Base-by-base conservation (phyloP, 345 rosid genomes). In the Lumnitzera racemosa region DNA sequence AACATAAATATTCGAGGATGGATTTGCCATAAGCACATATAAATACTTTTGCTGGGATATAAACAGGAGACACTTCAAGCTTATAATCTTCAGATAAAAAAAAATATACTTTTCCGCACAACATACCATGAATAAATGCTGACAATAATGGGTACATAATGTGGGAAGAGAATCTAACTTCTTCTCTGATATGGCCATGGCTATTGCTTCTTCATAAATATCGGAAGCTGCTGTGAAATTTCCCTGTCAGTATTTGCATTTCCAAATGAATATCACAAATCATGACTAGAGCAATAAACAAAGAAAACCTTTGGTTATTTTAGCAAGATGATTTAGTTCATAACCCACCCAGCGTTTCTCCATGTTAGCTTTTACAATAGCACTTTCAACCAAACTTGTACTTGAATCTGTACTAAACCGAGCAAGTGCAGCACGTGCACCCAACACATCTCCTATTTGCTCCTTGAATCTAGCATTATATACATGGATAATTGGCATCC, bases 391-490 rank as follows among this genome's bases (percentile, higher is more conserved):
- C 57, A 81, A 87, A 68, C 74, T 71, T 12, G 71, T 57, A 75
- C 82, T 90, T 57, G 82, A 72, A 62, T 80, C 83, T 24, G 67
- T 68, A 46, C 66, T 56, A 64, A 78, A 76, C 61, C 46, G 79
- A 67, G 72, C 78, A 67, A 85, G 63, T 67, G 95, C 91, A 70
- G 74, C 76, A 58, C 77, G 89, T 12, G 95, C 95, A 24, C 75
- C 87, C 51, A 56, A 58, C 25, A 69, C 63, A 71, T 89, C 88
- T 61, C 86, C 81, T 61, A 70, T 66, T 47, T 77, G 80, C 79
- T 91, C 96, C 71, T 89, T 89, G 78, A 70, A 91, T 70, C 88
- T 73, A 73, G 95, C 92, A 70, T 63, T 76, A 76, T 74, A 86
- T 61, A 80, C 69, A 83, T 89, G 90, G 65, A 89, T 70, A 56